These are phyloP conservation scores for Pyrus bretschneideri DNA, from an alignment of 306 rosid genomes.

Conservation along the genomic window DNA sequence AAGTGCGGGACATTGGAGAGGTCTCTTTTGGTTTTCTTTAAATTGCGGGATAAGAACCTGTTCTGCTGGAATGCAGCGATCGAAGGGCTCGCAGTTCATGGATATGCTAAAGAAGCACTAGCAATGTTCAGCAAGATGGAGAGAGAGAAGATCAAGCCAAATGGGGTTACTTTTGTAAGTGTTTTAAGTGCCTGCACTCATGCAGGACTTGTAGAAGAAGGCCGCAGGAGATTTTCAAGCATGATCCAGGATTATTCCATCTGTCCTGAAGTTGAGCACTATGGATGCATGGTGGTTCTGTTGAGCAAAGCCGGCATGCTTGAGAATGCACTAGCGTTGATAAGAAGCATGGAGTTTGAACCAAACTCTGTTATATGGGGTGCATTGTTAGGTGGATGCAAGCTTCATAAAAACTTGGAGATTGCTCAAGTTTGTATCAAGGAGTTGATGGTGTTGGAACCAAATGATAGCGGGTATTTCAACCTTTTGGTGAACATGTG, in stretches of 20 bases:
- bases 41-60: conserved; percentile 49
- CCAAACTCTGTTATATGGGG: conserved; percentile 74
- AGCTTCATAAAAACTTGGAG: conserved; percentile 51
- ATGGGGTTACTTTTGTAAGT: conserved; percentile 62
- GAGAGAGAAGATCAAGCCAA: conserved; percentile 49
- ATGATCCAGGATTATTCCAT: conserved; percentile 47
- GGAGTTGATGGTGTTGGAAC: conserved; percentile 55
- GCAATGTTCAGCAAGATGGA: conserved; percentile 56
- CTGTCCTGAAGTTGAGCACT: conserved; percentile 53
- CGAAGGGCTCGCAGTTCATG: conserved; percentile 71
- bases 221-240: conserved; percentile 44
- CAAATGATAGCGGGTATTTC: conserved; percentile 56
- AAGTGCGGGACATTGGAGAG: conserved; percentile 68
- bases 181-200: conserved; percentile 72
- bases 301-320: conserved; percentile 75
- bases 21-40: conserved; percentile 68
- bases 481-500: conserved; percentile 60
- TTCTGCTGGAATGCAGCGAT: conserved; percentile 81
- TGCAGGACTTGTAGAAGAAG: conserved; percentile 65
- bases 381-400: conserved; percentile 74
- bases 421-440: conserved; percentile 46
- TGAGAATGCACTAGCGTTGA: conserved; percentile 56
- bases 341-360: conserved; percentile 43
- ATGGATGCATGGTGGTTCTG: conserved; percentile 81
- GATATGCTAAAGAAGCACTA: conserved; percentile 45